These are phyloP conservation scores for Apiosordaria backusii DNA, from an alignment of 495 filamentous ascomycete species.

Conservation along the genomic window DNA sequence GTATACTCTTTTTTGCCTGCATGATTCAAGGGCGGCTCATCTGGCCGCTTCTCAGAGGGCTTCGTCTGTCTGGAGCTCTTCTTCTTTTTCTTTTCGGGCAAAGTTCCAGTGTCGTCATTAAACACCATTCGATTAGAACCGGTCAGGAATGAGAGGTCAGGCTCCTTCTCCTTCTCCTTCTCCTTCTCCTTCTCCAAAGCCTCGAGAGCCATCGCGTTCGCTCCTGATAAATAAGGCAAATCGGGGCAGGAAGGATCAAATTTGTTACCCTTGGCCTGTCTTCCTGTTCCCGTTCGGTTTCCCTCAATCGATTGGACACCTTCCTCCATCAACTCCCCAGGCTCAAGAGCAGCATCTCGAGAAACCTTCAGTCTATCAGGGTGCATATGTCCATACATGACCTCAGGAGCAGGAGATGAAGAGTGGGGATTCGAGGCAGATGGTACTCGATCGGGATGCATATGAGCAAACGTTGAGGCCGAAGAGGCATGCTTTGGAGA, in stretches of 20 bases:
- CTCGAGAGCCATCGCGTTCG: background rate
- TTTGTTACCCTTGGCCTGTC: background rate
- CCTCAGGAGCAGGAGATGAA: background rate
- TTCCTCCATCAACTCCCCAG: background rate
- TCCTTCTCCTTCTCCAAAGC: background rate
- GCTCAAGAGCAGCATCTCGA: background rate
- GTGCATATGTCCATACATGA: slow-evolving; percentile 18
- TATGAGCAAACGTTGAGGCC: background rate
- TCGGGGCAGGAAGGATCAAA: background rate
- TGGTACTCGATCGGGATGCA: background rate
- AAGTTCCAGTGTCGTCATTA: background rate
- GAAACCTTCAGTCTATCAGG: slow-evolving; percentile 22
- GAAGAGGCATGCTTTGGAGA: background rate
- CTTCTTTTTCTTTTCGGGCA: background rate
- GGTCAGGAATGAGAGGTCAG: slow-evolving; percentile 18
- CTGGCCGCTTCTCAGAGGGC: no score
- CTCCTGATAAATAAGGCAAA: background rate
- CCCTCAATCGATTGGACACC: background rate
- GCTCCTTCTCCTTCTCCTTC: background rate
- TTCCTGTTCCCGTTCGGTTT: background rate
- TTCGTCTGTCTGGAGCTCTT: no score
- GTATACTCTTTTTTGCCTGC: background rate
- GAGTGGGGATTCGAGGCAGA: background rate
- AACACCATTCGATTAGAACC: slow-evolving; percentile 23
- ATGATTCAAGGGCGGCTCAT: no score